phyloP scores from a whole-genome alignment of 2,329 filamentous ascomycete species.

The Colletotrichum liaoningense region DNA sequence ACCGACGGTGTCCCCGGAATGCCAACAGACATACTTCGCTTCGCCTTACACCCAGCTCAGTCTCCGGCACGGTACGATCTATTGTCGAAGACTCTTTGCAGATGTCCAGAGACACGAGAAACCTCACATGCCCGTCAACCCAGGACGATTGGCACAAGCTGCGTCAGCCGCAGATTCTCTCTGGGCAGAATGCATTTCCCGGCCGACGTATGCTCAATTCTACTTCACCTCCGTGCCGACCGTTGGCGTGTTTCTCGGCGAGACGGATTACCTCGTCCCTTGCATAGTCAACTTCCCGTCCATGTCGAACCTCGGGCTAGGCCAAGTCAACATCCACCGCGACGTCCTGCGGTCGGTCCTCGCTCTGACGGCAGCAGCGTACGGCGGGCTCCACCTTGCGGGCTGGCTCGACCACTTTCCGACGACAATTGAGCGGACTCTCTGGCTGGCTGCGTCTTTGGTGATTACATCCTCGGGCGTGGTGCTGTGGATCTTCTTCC shows the following conservation, averaged over 20 bases:
- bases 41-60: conserved; percentile 2
- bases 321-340: conserved; percentile 31
- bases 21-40: conserved; percentile 12
- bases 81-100: conserved; percentile 20
- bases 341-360: conserved; percentile 29
- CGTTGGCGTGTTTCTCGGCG: conserved; percentile 27
- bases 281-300: conserved; percentile 25
- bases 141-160: not conserved
- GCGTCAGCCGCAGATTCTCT: not conserved
- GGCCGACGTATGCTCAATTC: not conserved
- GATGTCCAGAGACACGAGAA: conserved; percentile 10
- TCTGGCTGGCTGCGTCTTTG: conserved; percentile 40
- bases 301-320: conserved; percentile 27
- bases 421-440: conserved; percentile 36
- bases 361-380: conserved; percentile 28
- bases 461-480: conserved; percentile 33
- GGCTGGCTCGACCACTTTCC: conserved; percentile 44
- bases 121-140: not conserved
- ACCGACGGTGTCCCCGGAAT: conserved; percentile 25
- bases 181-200: conserved; percentile 8
- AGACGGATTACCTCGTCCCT: conserved; percentile 27
- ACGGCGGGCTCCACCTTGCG: conserved; percentile 38
- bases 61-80: conserved; percentile 18
- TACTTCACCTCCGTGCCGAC: conserved; percentile 26
- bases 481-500: conserved; percentile 29